These are phyloP conservation scores for Deinandra increscens DNA, from an alignment of 129 eudicot species.

Conservation along the genomic window DNA sequence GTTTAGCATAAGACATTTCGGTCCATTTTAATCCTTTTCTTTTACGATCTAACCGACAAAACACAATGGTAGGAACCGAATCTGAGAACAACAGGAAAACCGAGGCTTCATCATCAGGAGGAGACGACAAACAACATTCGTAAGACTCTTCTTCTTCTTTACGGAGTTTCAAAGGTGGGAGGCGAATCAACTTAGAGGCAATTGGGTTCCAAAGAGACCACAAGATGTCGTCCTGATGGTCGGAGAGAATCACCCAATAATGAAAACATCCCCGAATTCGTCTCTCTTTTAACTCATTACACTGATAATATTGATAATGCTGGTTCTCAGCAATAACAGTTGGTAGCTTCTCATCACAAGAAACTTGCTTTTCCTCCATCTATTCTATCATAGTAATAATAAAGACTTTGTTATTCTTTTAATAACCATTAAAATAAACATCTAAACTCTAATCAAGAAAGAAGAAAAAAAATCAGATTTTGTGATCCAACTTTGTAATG, in stretches of 20 bases:
- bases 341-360: neutral
- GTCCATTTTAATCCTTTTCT: neutral
- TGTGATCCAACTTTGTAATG: too few species aligned
- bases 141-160: neutral
- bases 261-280: neutral
- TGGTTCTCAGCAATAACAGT: neutral
- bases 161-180: neutral
- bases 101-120: neutral
- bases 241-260: neutral
- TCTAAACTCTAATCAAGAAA: too few species aligned
- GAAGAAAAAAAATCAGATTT: too few species aligned
- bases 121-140: neutral
- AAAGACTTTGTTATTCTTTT: too few species aligned
- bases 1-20: neutral
- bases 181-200: neutral
- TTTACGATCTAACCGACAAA: neutral
- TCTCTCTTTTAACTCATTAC: neutral
- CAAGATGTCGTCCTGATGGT: neutral
- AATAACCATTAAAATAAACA: too few species aligned
- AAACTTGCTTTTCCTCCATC: neutral
- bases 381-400: neutral
- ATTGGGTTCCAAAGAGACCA: neutral
- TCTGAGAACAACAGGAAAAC: neutral
- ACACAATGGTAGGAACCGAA: neutral
- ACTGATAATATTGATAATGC: neutral